A percentile compares a stretch with the other conserved stretches of the same genome.
Conservation (phyloP, 1,139 yeast species). For the Trichomonascaceae sp. region DNA sequence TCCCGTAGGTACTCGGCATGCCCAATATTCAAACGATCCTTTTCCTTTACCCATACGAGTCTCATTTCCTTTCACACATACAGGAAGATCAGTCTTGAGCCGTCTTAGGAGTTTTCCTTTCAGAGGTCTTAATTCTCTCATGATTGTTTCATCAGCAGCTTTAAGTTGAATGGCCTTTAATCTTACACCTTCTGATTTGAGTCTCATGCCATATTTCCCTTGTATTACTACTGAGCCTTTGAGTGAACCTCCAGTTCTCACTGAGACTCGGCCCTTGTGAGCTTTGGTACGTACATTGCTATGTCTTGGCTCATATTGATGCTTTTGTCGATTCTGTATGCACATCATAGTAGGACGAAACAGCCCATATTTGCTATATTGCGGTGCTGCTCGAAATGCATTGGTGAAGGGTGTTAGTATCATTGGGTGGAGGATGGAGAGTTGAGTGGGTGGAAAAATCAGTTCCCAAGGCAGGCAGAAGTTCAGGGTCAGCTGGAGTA, state of each 20-base stretch:
- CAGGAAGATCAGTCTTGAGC: constrained; percentile 78
- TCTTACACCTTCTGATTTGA: constrained; percentile 80
- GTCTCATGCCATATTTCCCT: constrained; percentile 82
- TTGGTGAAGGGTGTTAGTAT: not conserved
- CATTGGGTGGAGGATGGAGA: not conserved
- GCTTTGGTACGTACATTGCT: constrained; percentile 61
- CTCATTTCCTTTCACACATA: constrained; percentile 95
- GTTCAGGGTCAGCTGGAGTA: too few relatives aligned
- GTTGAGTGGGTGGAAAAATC: too few relatives aligned
- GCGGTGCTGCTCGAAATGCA: not conserved
- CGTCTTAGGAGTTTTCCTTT: constrained; percentile 70
- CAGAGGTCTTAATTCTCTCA: constrained; percentile 72
- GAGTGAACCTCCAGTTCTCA: constrained; percentile 88
- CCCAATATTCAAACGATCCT: constrained; percentile 98
- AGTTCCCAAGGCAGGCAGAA: too few relatives aligned
- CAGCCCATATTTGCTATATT: not conserved
- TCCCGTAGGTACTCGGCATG: constrained; percentile 92
- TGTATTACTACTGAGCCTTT: constrained; percentile 78
- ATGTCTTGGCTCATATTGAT: constrained; percentile 75
- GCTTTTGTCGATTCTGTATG: constrained; percentile 49
- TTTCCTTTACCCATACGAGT: constrained; percentile 99
- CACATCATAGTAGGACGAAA: constrained; percentile 5
- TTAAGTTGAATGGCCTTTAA: constrained; percentile 84
- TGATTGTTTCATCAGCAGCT: constrained; percentile 83
- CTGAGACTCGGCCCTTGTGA: constrained; percentile 91